Evolutionary conservation across 2,329 filamentous ascomycete genomes (phyloP), one percentile per base, ranked within the genome.

Genomic region (Nigrograna mackinnonii): DNA sequence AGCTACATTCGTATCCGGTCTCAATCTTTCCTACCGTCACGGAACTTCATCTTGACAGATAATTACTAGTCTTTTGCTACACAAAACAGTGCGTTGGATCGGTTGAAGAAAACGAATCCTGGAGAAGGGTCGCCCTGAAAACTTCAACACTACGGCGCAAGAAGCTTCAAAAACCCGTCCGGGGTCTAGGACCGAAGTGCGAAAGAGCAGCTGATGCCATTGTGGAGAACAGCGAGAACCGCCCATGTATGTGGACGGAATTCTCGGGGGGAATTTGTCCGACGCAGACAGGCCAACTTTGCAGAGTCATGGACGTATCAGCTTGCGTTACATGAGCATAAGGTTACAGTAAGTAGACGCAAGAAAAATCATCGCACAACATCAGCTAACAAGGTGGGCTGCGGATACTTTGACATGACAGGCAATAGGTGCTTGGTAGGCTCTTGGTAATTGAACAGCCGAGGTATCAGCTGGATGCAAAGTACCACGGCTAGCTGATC

Each of bases 11-110:
- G 20, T 18, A 5, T 1, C 12, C n/a, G 18, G 19, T 3, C 20
- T 31, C 12, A 13, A 32, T 40, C n/a, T 17, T 35, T 26, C 62
- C 40, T 50, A 68, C 79, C 79, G 77, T 83, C 79, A 50, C 79
- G 78, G 54, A 83, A 82, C 69, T 80, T 82, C 80, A 83, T 83
- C 6, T 47, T 64, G 39, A 18, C 35, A 11, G 24, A 24, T 26
- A 4, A 20, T 24, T 38, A 7, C 18, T 17, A 17, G 18, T 7
- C 11, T 16, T 11, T 33, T 9, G 9, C 31, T 11, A 33, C 18
- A 7, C 9, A 9, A 11, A 33, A 17, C 7, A 33, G 7, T 9
- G 16, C 19, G n/a, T 21, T 26, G 7, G 19, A 20, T 26, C n/a
- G 16, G 6, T 17, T 18, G 19, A 22, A 18, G 14, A 16, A 34